Evolutionary conservation across 2,329 filamentous ascomycete genomes (phyloP).

Genomic region (Bimuria novae-zelandiae): DNA sequence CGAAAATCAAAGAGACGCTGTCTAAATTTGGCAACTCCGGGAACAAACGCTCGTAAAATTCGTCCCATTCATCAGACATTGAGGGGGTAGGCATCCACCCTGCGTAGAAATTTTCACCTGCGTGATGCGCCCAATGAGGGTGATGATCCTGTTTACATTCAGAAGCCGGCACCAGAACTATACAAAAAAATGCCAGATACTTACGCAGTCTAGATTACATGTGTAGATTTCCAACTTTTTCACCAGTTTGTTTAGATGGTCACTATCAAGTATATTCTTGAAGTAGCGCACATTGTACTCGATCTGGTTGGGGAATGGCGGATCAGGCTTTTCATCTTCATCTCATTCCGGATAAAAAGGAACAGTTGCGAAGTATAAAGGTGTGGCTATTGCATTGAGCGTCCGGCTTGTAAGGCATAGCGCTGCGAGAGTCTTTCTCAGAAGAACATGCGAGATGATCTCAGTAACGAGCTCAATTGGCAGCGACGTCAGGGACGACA

Average conservation of each 20-base stretch:
- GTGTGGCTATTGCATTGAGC: not conserved
- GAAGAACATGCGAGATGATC: not conserved
- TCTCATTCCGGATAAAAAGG: not conserved
- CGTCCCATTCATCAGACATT: not conserved
- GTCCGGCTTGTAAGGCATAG: not conserved
- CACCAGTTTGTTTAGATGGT: conserved; percentile 5
- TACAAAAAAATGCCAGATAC: not conserved
- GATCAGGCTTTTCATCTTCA: not conserved
- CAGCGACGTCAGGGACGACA: not conserved
- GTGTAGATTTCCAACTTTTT: conserved; percentile 10
- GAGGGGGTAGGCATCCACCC: not conserved
- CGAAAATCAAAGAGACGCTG: conserved; percentile 10
- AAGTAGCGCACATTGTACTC: conserved; percentile 6
- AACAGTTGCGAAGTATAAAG: not conserved
- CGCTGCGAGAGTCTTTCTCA: not conserved
- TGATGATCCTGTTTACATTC: not conserved
- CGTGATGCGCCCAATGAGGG: not conserved
- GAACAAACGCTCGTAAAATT: not conserved
- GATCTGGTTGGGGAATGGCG: not conserved
- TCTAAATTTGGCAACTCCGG: conserved; percentile 5
- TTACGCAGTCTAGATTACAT: conserved; percentile 14
- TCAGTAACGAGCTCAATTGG: not conserved
- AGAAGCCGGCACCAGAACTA: not conserved
- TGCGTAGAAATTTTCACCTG: not conserved
- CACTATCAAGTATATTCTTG: conserved; percentile 7